phyloP scores from a whole-genome alignment of 1,284 basidiomycete genomes.

The Sutorius eximius region DNA sequence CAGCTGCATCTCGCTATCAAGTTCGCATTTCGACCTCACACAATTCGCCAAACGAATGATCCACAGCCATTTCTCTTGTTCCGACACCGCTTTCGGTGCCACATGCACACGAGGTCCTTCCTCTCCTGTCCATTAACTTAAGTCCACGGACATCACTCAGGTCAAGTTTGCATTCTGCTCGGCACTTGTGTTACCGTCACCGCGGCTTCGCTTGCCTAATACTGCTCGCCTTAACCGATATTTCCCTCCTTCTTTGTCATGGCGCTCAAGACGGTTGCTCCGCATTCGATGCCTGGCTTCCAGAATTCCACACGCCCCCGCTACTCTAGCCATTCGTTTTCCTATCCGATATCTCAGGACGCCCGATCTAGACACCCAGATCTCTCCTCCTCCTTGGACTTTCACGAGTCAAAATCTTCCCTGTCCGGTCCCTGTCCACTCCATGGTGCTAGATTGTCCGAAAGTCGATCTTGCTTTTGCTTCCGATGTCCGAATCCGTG shows the following conservation, averaged over 20 bases:
- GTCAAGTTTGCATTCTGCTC: constrained; percentile 31
- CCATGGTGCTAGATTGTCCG: constrained; percentile 36
- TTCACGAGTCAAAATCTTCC: constrained; percentile 28
- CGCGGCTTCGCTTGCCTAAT: constrained; percentile 40
- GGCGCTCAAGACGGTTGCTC: constrained; percentile 23
- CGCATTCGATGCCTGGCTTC: constrained; percentile 28
- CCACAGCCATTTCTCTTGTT: constrained; percentile 20
- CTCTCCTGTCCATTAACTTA: constrained; percentile 39
- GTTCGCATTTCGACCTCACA: constrained; percentile 9
- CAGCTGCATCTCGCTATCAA: constrained; percentile 11
- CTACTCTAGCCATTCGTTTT: constrained; percentile 2
- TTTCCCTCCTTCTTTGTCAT: constrained; percentile 37
- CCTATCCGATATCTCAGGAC: constrained; percentile 15
- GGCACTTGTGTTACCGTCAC: constrained; percentile 39
- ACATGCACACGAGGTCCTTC: constrained; percentile 40
- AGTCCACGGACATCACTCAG: constrained; percentile 39
- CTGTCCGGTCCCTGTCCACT: constrained; percentile 25
- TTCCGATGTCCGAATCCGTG: constrained; percentile 36
- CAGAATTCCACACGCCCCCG: constrained; percentile 18
- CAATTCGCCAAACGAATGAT: constrained; percentile 20
- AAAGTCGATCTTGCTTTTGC: constrained; percentile 36
- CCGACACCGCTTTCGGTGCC: constrained; percentile 35
- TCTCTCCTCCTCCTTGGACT: constrained; percentile 11
- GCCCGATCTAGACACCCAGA: constrained; percentile 23
- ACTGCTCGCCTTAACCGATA: constrained; percentile 31